phyloP scores from a whole-genome alignment of 1,284 basidiomycete species.

The Cryptococcus floricola region DNA sequence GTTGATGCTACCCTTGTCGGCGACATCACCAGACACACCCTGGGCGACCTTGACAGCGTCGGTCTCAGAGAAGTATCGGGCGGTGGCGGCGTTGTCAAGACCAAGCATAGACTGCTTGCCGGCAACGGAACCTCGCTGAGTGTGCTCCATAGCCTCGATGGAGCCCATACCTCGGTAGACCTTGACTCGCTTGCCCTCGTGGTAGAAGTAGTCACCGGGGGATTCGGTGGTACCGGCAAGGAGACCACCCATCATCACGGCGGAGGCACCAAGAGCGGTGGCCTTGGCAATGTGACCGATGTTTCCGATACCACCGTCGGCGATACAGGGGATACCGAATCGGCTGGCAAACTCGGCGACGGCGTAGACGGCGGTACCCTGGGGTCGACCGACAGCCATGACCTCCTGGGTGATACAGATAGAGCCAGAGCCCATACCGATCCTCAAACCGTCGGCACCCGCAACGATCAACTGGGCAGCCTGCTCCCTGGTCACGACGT shows the following conservation, averaged over 20 bases:
- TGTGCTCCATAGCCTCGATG: constrained; percentile 92
- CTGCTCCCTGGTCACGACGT: constrained; percentile 97
- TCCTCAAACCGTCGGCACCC: constrained; percentile 87
- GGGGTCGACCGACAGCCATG: constrained; percentile 98
- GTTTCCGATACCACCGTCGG: constrained; percentile 95
- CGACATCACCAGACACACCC: constrained; percentile 93
- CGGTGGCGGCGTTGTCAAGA: constrained; percentile 91
- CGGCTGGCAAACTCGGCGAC: constrained; percentile 84
- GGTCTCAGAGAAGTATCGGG: constrained; percentile 94
- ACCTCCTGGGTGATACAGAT: constrained; percentile 99
- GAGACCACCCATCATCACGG: constrained; percentile 98
- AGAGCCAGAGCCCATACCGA: constrained; percentile 97
- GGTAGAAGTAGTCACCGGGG: constrained; percentile 98
- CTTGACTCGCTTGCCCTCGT: constrained; percentile 98
- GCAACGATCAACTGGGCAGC: constrained; percentile 90
- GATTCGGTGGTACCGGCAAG: constrained; percentile 96
- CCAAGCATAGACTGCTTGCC: constrained; percentile 53
- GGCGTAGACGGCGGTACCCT: constrained; percentile 92
- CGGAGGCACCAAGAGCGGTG: constrained; percentile 83
- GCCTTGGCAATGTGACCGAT: constrained; percentile 99
- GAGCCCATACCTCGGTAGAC: constrained; percentile 98
- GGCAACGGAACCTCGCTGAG: constrained; percentile 53
- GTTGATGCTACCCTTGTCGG: constrained; percentile 92
- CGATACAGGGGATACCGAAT: constrained; percentile 95
- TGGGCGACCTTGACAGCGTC: constrained; percentile 95